A percentile compares a stretch with the other conserved stretches of the same genome.
These are phyloP conservation scores for Fusarium anthophilum DNA, from an alignment of 2,329 filamentous ascomycete genomes.

Conservation along the genomic window DNA sequence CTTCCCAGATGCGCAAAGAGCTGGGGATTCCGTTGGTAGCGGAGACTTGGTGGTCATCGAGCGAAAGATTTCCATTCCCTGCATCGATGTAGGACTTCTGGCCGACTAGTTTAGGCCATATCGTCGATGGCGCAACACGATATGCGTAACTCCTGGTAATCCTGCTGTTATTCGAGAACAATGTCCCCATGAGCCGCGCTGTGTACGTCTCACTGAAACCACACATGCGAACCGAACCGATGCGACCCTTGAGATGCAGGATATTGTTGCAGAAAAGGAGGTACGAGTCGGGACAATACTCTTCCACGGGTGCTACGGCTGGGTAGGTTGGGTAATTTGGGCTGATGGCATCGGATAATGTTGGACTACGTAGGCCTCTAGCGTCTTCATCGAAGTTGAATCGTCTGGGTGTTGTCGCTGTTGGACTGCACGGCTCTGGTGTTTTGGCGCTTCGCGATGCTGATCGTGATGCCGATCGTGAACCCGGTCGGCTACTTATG, in stretches of 20 bases:
- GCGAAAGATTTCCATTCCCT: constrained; percentile 31
- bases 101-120: constrained; percentile 44
- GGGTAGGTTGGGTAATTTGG: not conserved
- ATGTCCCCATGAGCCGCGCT: constrained; percentile 36
- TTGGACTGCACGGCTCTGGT: constrained; percentile 10
- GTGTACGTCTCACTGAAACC: constrained; percentile 50
- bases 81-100: constrained; percentile 44
- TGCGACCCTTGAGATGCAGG: constrained; percentile 41
- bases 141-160: constrained; percentile 32
- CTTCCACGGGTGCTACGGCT: not conserved
- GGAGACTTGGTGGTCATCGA: constrained; percentile 35
- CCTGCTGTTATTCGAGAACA: constrained; percentile 37
- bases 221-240: constrained; percentile 48
- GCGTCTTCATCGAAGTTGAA: not conserved
- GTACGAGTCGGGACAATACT: constrained; percentile 46
- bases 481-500: constrained; percentile 19
- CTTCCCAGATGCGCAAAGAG: constrained; percentile 21
- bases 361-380: not conserved
- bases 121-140: constrained; percentile 44
- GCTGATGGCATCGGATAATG: not conserved
- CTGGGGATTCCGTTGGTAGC: not conserved
- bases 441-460: constrained; percentile 8
- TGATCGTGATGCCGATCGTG: constrained; percentile 18
- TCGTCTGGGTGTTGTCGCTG: not conserved
- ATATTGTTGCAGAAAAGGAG: constrained; percentile 47